These are phyloP conservation scores for Barnettozyma pratensis DNA, from an alignment of 805 yeast species.

Conservation along the genomic window DNA sequence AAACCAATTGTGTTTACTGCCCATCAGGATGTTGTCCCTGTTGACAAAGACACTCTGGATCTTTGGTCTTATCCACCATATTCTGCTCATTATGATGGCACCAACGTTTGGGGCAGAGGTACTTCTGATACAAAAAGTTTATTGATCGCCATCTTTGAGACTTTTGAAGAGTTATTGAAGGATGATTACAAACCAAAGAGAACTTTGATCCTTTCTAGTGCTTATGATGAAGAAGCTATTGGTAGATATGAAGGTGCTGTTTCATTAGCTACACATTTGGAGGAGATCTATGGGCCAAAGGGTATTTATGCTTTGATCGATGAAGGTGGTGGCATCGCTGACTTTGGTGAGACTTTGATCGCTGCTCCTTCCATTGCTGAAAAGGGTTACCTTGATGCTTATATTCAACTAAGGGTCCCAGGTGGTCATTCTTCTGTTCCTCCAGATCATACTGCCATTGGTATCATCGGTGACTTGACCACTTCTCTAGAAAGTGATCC, in stretches of 20 bases:
- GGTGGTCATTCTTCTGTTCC: constrained; percentile 81
- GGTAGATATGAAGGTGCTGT: constrained; percentile 52
- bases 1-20: constrained; percentile 71
- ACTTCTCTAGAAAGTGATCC: constrained; percentile 52
- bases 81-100: constrained; percentile 60
- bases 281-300: constrained; percentile 51
- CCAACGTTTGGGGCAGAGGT: constrained; percentile 63
- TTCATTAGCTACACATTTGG: constrained; percentile 39
- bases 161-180: constrained; percentile 47
- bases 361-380: constrained; percentile 56
- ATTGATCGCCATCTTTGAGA: constrained; percentile 58
- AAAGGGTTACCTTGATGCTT: constrained; percentile 54
- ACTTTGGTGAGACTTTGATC: constrained; percentile 35
- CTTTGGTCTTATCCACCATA: constrained; percentile 71
- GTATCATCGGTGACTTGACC: constrained; percentile 57
- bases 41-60: constrained; percentile 49
- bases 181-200: constrained; percentile 51
- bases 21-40: constrained; percentile 84
- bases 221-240: constrained; percentile 73
- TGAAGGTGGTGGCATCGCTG: constrained; percentile 43
- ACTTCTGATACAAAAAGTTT: constrained; percentile 67
- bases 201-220: constrained; percentile 58
- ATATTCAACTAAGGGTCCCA: constrained; percentile 45
- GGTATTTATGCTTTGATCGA: constrained; percentile 59
- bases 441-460: constrained; percentile 77